phyloP scores from a whole-genome alignment of 768 basidiomycete genomes.

The Strobilomyces confusus region DNA sequence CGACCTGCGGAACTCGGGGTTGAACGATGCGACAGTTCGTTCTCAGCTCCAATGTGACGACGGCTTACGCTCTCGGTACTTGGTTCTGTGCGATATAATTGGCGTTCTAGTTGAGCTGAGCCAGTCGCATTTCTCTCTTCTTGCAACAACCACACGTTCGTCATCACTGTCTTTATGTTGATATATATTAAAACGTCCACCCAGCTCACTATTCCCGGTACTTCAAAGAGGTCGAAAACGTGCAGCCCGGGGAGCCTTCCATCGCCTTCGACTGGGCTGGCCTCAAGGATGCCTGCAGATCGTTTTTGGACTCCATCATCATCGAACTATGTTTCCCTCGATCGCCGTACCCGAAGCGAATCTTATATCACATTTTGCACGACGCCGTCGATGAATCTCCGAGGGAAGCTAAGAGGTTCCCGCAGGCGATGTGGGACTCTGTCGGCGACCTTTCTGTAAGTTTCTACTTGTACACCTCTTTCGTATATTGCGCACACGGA shows the following conservation, averaged over 20 bases:
- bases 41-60: conserved; percentile 48
- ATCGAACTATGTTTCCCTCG: conserved; percentile 77
- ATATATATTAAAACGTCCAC: conserved; percentile 4
- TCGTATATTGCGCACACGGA: background rate
- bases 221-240: conserved; percentile 48
- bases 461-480: conserved; percentile 41
- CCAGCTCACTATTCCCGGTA: conserved; percentile 70
- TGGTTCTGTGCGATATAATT: conserved; percentile 63
- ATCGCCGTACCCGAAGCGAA: conserved; percentile 59
- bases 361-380: conserved; percentile 62
- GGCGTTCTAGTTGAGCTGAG: conserved; percentile 53
- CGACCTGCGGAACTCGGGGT: conserved; percentile 49
- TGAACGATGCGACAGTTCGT: conserved; percentile 52
- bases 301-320: conserved; percentile 80
- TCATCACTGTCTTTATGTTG: conserved; percentile 1
- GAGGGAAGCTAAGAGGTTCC: conserved; percentile 69
- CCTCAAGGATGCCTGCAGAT: conserved; percentile 61
- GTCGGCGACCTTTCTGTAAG: conserved; percentile 76
- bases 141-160: conserved; percentile 71
- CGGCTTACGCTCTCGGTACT: conserved; percentile 53
- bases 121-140: conserved; percentile 62
- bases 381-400: conserved; percentile 74
- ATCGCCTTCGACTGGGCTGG: conserved; percentile 63
- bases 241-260: conserved; percentile 44
- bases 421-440: conserved; percentile 77